Evolutionary conservation across 202 grass and related monocot species (phyloP).

Genomic region (Musa balbisiana): DNA sequence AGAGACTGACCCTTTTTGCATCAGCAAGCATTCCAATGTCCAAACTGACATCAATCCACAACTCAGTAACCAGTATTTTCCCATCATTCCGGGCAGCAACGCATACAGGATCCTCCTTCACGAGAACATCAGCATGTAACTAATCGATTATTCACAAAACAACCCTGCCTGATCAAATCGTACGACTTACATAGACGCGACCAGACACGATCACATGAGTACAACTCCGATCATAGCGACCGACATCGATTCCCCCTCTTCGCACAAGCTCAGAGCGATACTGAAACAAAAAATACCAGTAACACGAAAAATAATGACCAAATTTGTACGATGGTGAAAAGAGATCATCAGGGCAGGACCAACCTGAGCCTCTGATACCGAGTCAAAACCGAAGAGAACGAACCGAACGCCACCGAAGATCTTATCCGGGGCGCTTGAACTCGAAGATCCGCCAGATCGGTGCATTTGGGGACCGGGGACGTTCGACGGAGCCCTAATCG

Average conservation of each 20-base stretch:
- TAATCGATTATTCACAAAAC: not conserved
- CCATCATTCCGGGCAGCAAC: conserved; percentile 51
- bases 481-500: conserved; percentile 7
- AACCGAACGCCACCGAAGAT: conserved; percentile 73
- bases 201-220: conserved; percentile 68
- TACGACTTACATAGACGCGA: conserved; percentile 51
- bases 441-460: conserved; percentile 28
- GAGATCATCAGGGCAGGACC: not conserved
- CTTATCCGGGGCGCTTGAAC: conserved; percentile 15
- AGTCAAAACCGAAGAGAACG: conserved; percentile 66
- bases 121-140: not conserved
- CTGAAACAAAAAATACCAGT: conserved; percentile 25
- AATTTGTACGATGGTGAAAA: not conserved
- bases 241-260: conserved; percentile 51
- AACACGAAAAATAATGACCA: not conserved
- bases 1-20: conserved; percentile 32
- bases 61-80: conserved; percentile 52
- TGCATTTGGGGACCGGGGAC: not conserved
- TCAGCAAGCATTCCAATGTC: conserved; percentile 42
- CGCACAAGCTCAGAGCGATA: conserved; percentile 61
- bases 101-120: conserved; percentile 62
- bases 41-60: conserved; percentile 71
- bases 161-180: not conserved
- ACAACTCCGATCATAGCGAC: conserved; percentile 33
- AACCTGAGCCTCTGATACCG: conserved; percentile 58